Conservation (phyloP, 352 stramenopile genomes). For the Globisporangium echinulatum region DNA sequence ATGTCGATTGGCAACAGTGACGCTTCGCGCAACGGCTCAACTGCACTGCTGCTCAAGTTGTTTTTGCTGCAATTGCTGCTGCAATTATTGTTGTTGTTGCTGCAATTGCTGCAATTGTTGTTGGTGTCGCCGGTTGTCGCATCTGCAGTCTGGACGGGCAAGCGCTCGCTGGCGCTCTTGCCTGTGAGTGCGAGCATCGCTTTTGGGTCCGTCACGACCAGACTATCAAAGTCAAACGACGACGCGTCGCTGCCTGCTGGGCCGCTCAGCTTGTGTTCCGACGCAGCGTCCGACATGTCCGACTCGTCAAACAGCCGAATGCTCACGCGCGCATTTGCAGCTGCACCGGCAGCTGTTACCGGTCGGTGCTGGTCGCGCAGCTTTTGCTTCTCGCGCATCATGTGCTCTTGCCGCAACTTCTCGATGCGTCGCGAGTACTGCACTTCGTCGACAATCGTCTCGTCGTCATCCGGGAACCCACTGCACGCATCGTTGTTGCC, state of each 20-base stretch:
- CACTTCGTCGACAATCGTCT: constrained; percentile 34
- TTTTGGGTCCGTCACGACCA: constrained; percentile 19
- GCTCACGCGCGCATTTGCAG: constrained; percentile 1
- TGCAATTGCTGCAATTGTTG: background rate
- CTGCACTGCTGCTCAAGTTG: background rate
- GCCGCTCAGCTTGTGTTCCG: constrained; percentile 7
- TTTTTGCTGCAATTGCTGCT: background rate
- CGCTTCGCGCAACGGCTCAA: background rate
- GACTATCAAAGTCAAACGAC: constrained; percentile 40
- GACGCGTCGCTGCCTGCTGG: constrained; percentile 20
- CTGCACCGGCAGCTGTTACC: constrained; percentile 7
- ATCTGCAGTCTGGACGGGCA: background rate
- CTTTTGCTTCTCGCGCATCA: constrained; percentile 60
- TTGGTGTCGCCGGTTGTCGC: too few species aligned
- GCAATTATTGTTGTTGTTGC: background rate
- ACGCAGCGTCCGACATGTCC: constrained; percentile 6
- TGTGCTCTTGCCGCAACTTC: constrained; percentile 53
- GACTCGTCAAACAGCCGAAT: constrained; percentile 42
- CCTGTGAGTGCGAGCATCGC: background rate
- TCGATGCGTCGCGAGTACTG: constrained; percentile 49
- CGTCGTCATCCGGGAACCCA: constrained; percentile 29
- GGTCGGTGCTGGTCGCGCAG: constrained; percentile 8
- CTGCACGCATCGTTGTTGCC: constrained; percentile 27
- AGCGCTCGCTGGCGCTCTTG: constrained; percentile 1
- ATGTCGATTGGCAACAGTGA: constrained; percentile 13